phyloP scores from a whole-genome alignment of 805 yeast genomes.

The Metschnikowia hibisci region DNA sequence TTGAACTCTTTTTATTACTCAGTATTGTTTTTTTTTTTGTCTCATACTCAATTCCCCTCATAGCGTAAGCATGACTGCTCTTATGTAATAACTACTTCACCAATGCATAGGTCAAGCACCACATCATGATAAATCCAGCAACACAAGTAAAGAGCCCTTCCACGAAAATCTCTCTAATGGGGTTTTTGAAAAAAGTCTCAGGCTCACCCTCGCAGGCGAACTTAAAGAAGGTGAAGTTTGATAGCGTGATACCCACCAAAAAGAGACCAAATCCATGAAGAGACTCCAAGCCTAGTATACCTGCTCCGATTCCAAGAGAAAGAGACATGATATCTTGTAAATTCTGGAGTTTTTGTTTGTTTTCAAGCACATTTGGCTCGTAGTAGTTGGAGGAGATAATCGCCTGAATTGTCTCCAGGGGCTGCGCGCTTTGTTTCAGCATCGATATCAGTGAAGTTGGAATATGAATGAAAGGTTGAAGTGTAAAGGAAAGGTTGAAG shows the following conservation, averaged over 20 bases:
- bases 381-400: constrained; percentile 3
- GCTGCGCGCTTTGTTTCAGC: background rate
- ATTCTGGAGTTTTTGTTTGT: constrained; percentile 20
- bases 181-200: constrained; percentile 22
- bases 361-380: constrained; percentile 9
- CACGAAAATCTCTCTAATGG: constrained; percentile 31
- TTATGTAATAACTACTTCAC: constrained; percentile 21
- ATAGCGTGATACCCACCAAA: constrained; percentile 29
- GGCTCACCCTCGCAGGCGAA: constrained; percentile 33
- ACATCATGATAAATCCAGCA: constrained; percentile 44
- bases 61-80: no score
- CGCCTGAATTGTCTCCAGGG: background rate
- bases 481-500: no score
- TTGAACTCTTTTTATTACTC: no score
- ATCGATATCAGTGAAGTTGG: no score
- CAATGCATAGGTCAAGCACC: constrained; percentile 44
- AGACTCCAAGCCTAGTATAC: constrained; percentile 37
- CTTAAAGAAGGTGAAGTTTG: constrained; percentile 27
- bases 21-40: no score
- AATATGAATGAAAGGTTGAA: background rate
- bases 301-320: constrained; percentile 38
- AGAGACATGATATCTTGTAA: constrained; percentile 38
- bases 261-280: constrained; percentile 34
- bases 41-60: no score
- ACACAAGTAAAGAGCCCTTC: constrained; percentile 30